phyloP scores from a whole-genome alignment of 2,329 filamentous ascomycete genomes.

The Chaetomium olivaceum region DNA sequence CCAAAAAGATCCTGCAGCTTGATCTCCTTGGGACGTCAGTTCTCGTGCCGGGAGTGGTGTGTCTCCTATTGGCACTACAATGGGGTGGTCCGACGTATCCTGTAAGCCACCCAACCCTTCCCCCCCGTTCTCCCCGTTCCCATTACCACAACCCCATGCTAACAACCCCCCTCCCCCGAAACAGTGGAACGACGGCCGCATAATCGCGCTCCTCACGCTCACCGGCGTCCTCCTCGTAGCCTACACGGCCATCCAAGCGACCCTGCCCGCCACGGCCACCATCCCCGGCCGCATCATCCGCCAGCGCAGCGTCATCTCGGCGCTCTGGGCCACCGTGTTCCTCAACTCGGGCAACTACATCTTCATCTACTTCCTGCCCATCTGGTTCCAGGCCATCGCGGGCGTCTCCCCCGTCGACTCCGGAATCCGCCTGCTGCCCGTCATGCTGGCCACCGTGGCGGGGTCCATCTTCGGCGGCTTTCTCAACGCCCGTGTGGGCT shows the following conservation, averaged over 20 bases:
- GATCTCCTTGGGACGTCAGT: slow-evolving; percentile 28
- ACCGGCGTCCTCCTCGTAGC: slow-evolving; percentile 31
- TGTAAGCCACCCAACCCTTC: background rate
- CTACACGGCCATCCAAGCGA: slow-evolving; percentile 41
- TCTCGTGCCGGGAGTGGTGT: slow-evolving; percentile 30
- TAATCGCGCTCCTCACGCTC: slow-evolving; percentile 44
- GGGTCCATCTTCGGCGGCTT: slow-evolving; percentile 24
- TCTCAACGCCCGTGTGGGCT: slow-evolving; percentile 24
- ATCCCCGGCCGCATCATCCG: slow-evolving; percentile 47
- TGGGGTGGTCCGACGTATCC: slow-evolving; percentile 33
- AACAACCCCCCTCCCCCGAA: slow-evolving; percentile 28
- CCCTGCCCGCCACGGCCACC: slow-evolving; percentile 40
- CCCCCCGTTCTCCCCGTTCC: background rate
- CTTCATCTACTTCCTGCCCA: slow-evolving; percentile 47
- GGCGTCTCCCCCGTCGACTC: slow-evolving; percentile 30
- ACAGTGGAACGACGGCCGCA: slow-evolving; percentile 46
- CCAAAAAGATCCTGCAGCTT: slow-evolving; percentile 31
- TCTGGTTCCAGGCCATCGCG: slow-evolving; percentile 42
- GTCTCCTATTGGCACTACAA: slow-evolving; percentile 31
- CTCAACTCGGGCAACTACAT: slow-evolving; percentile 30
- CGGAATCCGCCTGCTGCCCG: slow-evolving; percentile 28
- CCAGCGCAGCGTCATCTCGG: slow-evolving; percentile 41
- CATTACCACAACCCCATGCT: background rate
- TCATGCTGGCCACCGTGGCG: slow-evolving; percentile 23
- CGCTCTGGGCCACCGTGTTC: slow-evolving; percentile 41